Evolutionary conservation across 441 rosid species (phyloP).

Genomic region (Jatropha multifida): DNA sequence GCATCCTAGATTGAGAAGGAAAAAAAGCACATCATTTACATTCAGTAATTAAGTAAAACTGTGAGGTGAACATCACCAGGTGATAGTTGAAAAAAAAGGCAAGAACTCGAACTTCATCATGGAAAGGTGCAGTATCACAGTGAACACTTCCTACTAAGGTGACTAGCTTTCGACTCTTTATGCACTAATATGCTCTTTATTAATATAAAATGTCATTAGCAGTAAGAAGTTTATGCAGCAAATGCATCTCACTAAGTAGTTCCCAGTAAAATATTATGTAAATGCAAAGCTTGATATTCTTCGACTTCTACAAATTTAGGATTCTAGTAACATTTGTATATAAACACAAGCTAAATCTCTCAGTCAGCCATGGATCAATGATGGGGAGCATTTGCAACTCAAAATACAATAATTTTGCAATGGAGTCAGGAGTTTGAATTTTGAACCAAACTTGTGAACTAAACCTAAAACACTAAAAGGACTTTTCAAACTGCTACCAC

Average conservation of each 20-base stretch:
- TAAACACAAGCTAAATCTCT: no score
- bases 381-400: conserved; percentile 8
- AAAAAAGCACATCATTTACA: conserved; percentile 8
- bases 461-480: not conserved
- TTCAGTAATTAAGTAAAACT: not conserved
- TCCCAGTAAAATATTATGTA: not conserved
- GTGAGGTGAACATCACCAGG: not conserved
- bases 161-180: not conserved
- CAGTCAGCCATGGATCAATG: not conserved
- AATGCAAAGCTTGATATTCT: not conserved
- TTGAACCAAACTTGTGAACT: not conserved
- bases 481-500: not conserved
- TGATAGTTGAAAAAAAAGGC: not conserved
- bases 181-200: no score
- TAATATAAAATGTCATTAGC: no score
- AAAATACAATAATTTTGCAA: not conserved
- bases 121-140: not conserved
- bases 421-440: not conserved
- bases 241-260: not conserved
- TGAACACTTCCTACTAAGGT: not conserved
- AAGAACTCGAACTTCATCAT: not conserved
- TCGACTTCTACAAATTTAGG: not conserved
- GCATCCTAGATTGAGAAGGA: conserved; percentile 45
- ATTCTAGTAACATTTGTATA: no score
- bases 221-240: no score